Conservation (phyloP, 2,329 filamentous ascomycete genomes). For the Bretziella fagacearum region DNA sequence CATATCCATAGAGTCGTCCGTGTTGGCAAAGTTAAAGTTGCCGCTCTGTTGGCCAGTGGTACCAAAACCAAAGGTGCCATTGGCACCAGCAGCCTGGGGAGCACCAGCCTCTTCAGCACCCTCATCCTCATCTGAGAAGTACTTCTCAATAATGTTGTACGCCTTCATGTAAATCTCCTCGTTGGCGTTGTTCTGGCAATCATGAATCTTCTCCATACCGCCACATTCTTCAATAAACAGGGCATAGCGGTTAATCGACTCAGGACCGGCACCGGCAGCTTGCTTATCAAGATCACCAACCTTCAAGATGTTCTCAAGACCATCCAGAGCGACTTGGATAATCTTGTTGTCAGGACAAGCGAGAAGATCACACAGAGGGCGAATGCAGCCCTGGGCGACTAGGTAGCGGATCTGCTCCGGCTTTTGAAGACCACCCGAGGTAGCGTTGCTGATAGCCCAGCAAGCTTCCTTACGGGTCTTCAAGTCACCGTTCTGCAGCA, state of each 20-base stretch:
- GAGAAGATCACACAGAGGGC: slow-evolving; percentile 87
- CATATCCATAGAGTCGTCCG: slow-evolving; percentile 49
- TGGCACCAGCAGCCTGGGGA: slow-evolving; percentile 50
- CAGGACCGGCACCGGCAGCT: slow-evolving; percentile 53
- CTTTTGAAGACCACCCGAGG: slow-evolving; percentile 93
- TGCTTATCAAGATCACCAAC: slow-evolving; percentile 98
- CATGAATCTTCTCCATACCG: slow-evolving; percentile 99
- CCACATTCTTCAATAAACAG: slow-evolving; percentile 97
- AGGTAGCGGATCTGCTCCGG: slow-evolving; percentile 96
- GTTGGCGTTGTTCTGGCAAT: slow-evolving; percentile 99
- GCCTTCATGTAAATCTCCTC: slow-evolving; percentile 99
- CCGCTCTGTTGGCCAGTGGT: slow-evolving; percentile 50
- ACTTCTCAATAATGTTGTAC: slow-evolving; percentile 99
- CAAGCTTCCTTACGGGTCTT: slow-evolving; percentile 99
- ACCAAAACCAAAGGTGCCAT: slow-evolving; percentile 67
- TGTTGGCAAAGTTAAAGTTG: slow-evolving; percentile 86
- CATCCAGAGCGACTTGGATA: slow-evolving; percentile 94
- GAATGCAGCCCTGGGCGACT: slow-evolving; percentile 86
- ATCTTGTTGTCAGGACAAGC: slow-evolving; percentile 99
- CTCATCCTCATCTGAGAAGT: slow-evolving; percentile 97
- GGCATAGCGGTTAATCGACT: slow-evolving; percentile 87
- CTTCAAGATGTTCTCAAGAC: slow-evolving; percentile 98
- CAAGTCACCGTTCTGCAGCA: slow-evolving; percentile 90
- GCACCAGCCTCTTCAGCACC: slow-evolving; percentile 61
- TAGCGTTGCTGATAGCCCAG: slow-evolving; percentile 98